A percentile compares a stretch with the other conserved stretches of the same genome.
Conservation (phyloP, 2,329 filamentous ascomycete genomes). For the Cladosporium sp. region DNA sequence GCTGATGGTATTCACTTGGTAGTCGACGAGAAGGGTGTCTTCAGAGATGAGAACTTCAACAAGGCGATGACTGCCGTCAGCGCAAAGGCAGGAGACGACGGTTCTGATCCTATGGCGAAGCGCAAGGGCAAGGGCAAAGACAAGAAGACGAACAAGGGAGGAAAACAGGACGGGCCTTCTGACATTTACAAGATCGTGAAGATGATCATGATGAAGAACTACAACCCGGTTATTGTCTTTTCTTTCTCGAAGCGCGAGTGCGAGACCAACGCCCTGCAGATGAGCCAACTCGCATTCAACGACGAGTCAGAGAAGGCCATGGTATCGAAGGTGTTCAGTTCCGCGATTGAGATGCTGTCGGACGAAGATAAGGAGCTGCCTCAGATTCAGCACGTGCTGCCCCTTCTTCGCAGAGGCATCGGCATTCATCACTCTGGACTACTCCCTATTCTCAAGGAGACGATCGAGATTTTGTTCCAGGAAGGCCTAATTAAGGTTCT, state of each 20-base stretch:
- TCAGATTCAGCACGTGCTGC: constrained; percentile 87
- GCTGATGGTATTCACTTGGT: constrained; percentile 90
- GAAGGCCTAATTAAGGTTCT: constrained; percentile 97
- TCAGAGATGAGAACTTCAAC: constrained; percentile 96
- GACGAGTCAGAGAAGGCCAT: constrained; percentile 92
- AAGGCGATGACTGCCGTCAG: constrained; percentile 89
- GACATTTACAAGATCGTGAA: constrained; percentile 98
- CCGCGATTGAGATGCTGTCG: constrained; percentile 85
- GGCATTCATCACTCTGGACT: constrained; percentile 96
- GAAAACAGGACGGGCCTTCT: constrained; percentile 61
- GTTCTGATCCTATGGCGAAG: constrained; percentile 73
- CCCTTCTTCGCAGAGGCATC: constrained; percentile 83
- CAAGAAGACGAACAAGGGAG: constrained; percentile 87
- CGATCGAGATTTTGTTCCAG: constrained; percentile 98
- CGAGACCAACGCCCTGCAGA: constrained; percentile 82
- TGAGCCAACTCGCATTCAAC: constrained; percentile 88
- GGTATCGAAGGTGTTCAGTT: constrained; percentile 91
- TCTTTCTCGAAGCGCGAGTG: constrained; percentile 99
- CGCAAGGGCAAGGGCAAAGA: constrained; percentile 84
- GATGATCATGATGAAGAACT: constrained; percentile 98
- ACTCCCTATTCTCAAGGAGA: constrained; percentile 94
- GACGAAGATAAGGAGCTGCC: constrained; percentile 85
- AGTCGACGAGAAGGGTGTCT: constrained; percentile 94
- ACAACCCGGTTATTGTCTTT: constrained; percentile 98
- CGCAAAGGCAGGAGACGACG: constrained; percentile 80